Evolutionary conservation across 257 asterid species (phyloP), one percentile per base, ranked within the genome.

Genomic region (Fraxinus quadrangulata): DNA sequence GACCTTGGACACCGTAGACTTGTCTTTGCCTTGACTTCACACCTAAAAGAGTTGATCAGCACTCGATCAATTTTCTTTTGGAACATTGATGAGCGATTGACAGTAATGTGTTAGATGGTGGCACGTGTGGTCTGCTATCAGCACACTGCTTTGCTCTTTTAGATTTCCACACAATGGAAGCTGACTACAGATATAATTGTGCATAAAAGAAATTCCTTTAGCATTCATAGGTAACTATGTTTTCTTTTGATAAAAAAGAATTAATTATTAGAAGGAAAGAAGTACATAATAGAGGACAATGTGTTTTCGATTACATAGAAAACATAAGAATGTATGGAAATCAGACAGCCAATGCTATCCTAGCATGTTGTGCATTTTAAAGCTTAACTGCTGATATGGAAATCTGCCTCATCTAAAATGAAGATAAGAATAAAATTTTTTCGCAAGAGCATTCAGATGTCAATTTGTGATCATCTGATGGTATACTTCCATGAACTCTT

Each of bases 71-170:
- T 74, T 40, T 66, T 47, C 28, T 59, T 2, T 33, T 39, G 23
- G 61, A 31, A 63, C 23, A 7, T 65, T 23, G 65, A 17, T 26
- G 47, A 54, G 63, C 40, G 28, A n/a, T 11, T 72, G 23, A 37
- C 31, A 51, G 45, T 19, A 63, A 70, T 45, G 42, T 75, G 68
- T 30, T 36, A 23, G 10, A 19, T 78, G 80, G 76, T 82, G 77
- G 72, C 61, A 69, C 40, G 61, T 71, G 73, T 40, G 72, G 26
- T 56, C 66, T 6, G 66, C 28, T 56, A 8, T 56, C 66, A 5
- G 24, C 26, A 56, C 28, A 56, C 3, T 56, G 66, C 63, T 56
- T 56, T 56, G 28, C 66, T 6, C 66, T n/a, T 56, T 56, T 19
- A 56, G 13, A 5, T 56, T 56, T 56, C 66, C 66, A 56, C 24